Base-by-base conservation (phyloP, 1,284 basidiomycete genomes). In the Inonotus obliquus region DNA sequence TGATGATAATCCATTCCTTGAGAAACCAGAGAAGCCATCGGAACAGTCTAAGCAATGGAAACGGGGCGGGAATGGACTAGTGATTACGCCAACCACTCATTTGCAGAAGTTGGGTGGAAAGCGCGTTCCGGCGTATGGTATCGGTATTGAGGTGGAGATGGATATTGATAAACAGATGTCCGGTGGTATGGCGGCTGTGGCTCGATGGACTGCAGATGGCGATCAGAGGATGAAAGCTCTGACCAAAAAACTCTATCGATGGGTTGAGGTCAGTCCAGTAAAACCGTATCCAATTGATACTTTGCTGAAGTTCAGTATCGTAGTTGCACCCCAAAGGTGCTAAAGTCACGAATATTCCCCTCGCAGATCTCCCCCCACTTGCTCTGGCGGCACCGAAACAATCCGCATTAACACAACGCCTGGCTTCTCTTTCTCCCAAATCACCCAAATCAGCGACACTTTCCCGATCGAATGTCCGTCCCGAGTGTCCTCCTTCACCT, bases 111-210 rank as follows among this genome's bases (percentile, higher is more conserved):
- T 74, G 2, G 79, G 80, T n/a, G 81, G 82, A 14, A 85, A 84
- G 66, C 83, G 90, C 39, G 76, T 90, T 13, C 84, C 89, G 35
- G 91, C 82, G 0, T 92, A 92, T 71, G 90, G 91, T 13, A 81
- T 92, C 64, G 91, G 91, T 2, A 89, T 92, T 58, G 89, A 92
- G 72, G 89, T 92, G 32, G 89, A 92, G 68, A 87, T 91, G 76
- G 83, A 91, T 67, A 82, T 91, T 59, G 87, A 91, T 72, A 89
- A 87, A 73, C 85, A 81, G 64, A 86, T 89, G 85, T 76, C 76
- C 19, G 84, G 81, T 53, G 90, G 90, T 6, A 92, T 92, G 85
- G 89, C 89, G 56, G 87, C 90, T 35, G 87, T 92, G 53, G 91
- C 91, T 57, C 82, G 89, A 62, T 92, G 90, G 90, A 91, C 91